Evolutionary conservation across 345 rosid genomes (phyloP).

Genomic region (Citrus unshiu): DNA sequence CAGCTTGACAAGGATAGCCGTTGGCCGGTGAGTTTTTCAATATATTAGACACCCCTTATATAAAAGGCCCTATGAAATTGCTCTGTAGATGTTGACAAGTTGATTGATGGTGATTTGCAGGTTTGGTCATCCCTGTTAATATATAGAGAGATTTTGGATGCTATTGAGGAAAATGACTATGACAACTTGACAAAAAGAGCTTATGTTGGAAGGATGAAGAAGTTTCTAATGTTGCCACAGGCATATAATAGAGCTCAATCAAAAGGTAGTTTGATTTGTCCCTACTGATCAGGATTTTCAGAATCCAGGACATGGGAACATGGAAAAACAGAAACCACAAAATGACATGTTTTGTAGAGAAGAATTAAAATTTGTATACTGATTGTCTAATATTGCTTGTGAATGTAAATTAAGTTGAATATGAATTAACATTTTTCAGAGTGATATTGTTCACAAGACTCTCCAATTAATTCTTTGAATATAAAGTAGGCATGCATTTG

Average conservation of each 20-base stretch:
- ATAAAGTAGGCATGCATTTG: too few relatives aligned
- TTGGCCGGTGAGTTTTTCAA: slow-evolving; percentile 45
- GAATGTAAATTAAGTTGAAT: neutral
- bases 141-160: slow-evolving; percentile 47
- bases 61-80: neutral
- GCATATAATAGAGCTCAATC: slow-evolving; percentile 44
- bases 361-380: neutral
- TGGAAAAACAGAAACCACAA: neutral
- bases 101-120: slow-evolving; percentile 21
- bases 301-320: neutral
- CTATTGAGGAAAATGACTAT: slow-evolving; percentile 56
- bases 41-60: too few relatives aligned
- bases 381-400: neutral
- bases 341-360: neutral
- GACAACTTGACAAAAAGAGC: slow-evolving; percentile 57
- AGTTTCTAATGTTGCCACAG: slow-evolving; percentile 45
- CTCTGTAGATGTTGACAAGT: neutral
- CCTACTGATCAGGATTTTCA: neutral
- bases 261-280: slow-evolving; percentile 12
- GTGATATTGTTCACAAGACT: too few relatives aligned
- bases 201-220: slow-evolving; percentile 42
- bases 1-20: slow-evolving; percentile 59
- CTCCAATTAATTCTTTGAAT: too few relatives aligned
- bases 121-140: slow-evolving; percentile 57
- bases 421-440: too few relatives aligned